phyloP scores from a whole-genome alignment of 176 grass and related monocot species.

The Oropetium thomaeum region DNA sequence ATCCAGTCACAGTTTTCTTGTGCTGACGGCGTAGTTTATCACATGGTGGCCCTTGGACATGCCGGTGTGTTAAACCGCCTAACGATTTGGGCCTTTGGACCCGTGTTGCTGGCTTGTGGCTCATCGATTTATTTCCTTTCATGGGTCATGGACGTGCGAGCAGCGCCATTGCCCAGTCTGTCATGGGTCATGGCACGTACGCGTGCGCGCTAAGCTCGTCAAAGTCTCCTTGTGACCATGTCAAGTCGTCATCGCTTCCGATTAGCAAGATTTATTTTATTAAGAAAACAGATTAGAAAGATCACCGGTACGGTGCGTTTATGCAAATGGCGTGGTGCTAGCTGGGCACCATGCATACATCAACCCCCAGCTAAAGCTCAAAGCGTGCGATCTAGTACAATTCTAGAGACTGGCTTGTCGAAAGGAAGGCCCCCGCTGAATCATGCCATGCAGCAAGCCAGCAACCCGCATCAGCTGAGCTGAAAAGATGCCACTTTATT shows the following conservation, averaged over 20 bases:
- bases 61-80: background rate
- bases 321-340: background rate
- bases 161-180: conserved; percentile 8
- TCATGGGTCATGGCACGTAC: conserved; percentile 21
- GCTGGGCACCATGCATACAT: background rate
- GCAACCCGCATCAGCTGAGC: conserved; percentile 26
- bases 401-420: conserved; percentile 11
- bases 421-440: conserved; percentile 11
- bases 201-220: background rate
- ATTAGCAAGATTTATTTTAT: too few species aligned
- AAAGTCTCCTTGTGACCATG: too few species aligned
- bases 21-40: too few species aligned
- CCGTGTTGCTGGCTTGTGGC: background rate
- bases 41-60: background rate
- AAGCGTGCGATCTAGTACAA: background rate
- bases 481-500: conserved; percentile 10
- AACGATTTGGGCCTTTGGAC: background rate
- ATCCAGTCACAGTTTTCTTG: background rate
- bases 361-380: background rate
- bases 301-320: too few species aligned
- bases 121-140: too few species aligned
- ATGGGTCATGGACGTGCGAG: too few species aligned
- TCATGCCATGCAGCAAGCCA: conserved; percentile 30
- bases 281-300: too few species aligned
- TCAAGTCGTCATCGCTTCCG: too few species aligned